Base-by-base conservation (phyloP, 768 basidiomycete species). In the Hemileccinum rubropunctum region DNA sequence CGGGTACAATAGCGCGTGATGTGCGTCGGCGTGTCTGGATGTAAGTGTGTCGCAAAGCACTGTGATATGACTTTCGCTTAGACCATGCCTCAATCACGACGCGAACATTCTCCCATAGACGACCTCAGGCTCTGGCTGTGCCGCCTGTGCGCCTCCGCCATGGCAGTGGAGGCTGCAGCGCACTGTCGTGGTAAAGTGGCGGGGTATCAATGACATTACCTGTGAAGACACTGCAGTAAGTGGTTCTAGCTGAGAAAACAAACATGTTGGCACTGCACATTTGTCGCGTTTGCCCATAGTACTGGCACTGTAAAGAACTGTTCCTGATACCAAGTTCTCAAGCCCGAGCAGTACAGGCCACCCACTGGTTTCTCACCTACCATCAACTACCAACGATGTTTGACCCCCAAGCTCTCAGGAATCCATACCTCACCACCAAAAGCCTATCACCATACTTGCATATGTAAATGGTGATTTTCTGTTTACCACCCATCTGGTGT, bases 401-500 rank as follows among this genome's bases (percentile, higher is more conserved):
- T 12, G 23, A 23, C 28, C 9, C 27, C 5, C 27, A 4, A 9
- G 9, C 9, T 28, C 27, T 30, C 28, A 30, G 49, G 40, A 38
- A 26, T 37, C 23, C 47, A 50, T 38, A 20, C 41, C 45, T 8
- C 32, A 41, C 23, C 34, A 27, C 35, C 20, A 21, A 15, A 36
- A 27, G n/a, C 62, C 53, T 56, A 53, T 66, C 52, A n/a, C 53
- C 23, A 15, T 30, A 26, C 27, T 1, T 21, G n/a, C 42, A 55
- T 60, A 54, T 61, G 58, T 63, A 51, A 54, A 46, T 45, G 14
- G 14, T 43, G 37, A 13, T 32, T 30, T n/a, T 43, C 13, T 12
- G 43, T 44, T 39, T 43, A 30, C 30, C 38, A 18, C 39, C 37
- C 41, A 17, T n/a, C 27, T 36, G 47, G 27, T 32, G 13, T 32